Evolutionary conservation across 352 stramenopile species (phyloP), one percentile per base, ranked within the genome.

Genomic region (Pythium sp.): DNA sequence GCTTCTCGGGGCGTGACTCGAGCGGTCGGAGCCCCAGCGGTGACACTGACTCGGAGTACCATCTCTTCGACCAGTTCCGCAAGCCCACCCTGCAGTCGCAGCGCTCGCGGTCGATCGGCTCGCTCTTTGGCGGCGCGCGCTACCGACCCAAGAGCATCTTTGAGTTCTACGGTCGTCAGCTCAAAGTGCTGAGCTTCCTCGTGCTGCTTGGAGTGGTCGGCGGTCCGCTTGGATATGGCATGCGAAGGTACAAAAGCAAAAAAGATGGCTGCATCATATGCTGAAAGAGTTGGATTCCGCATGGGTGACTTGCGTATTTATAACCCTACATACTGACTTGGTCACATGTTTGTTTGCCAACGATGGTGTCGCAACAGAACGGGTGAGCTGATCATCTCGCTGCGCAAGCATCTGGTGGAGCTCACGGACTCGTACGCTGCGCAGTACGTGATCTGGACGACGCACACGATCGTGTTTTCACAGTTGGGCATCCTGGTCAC

Each of bases 141-240:
- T 67, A 68, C 62, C 77, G 75, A 8, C 78, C 70, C 38, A 79
- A 78, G 62, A 80, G 70, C 65, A 72, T 76, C 46, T 59, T 32
- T 8, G 73, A 70, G 28, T 92, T 89, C 73, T 91, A 90, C 51
- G 64, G 73, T 41, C 78, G 82, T 8, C 87, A 94, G 58, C 26
- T 87, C 59, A 92, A 90, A 58, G 84, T 87, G 18, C 71, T 93
- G 24, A 80, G 73, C 62, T 96, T 96, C 66, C 75, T 96, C 55
- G 65, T 94, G 20, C 74, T 96, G 20, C 73, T 96, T 22, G 88
- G 88, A 14, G 79, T 94, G 49, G 92, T 96, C 57, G 85, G 85
- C 49, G 88, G 87, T 22, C 84, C 86, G 12, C 70, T 96, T 62
- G 89, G 85, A 65, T 94, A 90, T 62, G 73, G 77, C 58, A 91